Evolutionary conservation across 805 yeast species (phyloP).

Genomic region (Cephaloascus albidus): DNA sequence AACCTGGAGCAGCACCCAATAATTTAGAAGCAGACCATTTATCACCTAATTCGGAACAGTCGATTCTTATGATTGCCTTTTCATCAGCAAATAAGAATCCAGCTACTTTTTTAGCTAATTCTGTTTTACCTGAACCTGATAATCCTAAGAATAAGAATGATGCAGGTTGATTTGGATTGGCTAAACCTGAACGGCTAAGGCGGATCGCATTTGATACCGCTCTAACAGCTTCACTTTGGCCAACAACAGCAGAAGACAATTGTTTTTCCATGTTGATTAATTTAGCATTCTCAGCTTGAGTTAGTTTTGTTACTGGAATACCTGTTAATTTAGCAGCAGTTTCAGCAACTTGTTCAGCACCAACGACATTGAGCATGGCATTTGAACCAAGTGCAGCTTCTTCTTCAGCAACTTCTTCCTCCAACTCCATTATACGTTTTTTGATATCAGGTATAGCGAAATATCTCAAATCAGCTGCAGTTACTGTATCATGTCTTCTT

Average conservation of each 20-base stretch:
- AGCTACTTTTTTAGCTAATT: slow-evolving; percentile 92
- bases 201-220: slow-evolving; percentile 95
- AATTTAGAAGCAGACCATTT: slow-evolving; percentile 93
- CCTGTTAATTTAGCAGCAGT: slow-evolving; percentile 96
- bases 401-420: slow-evolving; percentile 69
- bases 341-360: slow-evolving; percentile 84
- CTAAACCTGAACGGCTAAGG: slow-evolving; percentile 85
- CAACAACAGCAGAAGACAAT: slow-evolving; percentile 77
- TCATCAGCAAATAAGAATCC: slow-evolving; percentile 95
- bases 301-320: slow-evolving; percentile 88
- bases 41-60: slow-evolving; percentile 93
- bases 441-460: slow-evolving; percentile 94
- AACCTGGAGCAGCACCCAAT: slow-evolving; percentile 95
- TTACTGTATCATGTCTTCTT: slow-evolving; percentile 88
- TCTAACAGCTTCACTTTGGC: slow-evolving; percentile 91
- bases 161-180: slow-evolving; percentile 95
- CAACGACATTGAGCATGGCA: slow-evolving; percentile 77
- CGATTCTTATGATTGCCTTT: slow-evolving; percentile 93
- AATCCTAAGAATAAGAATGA: slow-evolving; percentile 91
- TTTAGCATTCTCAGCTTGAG: slow-evolving; percentile 92
- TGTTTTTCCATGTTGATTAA: slow-evolving; percentile 91
- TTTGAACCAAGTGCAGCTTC: slow-evolving; percentile 50
- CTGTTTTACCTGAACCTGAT: slow-evolving; percentile 98
- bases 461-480: slow-evolving; percentile 94
- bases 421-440: slow-evolving; percentile 66